Evolutionary conservation across 805 yeast species (phyloP).

Genomic region (Candida methanosorbosa): DNA sequence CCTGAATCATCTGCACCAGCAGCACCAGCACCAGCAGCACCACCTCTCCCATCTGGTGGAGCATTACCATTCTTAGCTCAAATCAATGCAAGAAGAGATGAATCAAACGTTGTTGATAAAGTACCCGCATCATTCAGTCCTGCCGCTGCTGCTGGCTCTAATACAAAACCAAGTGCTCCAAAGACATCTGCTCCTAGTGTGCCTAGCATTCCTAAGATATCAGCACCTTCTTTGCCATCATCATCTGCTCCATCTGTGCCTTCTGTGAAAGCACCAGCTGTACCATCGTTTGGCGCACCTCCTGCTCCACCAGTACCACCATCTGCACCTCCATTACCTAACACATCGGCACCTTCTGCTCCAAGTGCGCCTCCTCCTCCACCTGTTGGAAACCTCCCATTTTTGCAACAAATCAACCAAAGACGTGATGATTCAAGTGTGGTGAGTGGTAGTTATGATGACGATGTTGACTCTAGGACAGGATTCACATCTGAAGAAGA

Average conservation of each 20-base stretch:
- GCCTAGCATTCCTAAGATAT: conserved; percentile 5
- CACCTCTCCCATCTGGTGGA: conserved; percentile 4
- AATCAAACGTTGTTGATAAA: conserved; percentile 38
- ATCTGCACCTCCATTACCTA: background rate
- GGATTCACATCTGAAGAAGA: conserved; percentile 16
- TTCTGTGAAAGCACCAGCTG: conserved; percentile 6
- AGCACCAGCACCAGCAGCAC: conserved; percentile 11
- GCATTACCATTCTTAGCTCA: conserved; percentile 48
- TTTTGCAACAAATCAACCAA: conserved; percentile 48
- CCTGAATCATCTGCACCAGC: conserved; percentile 16
- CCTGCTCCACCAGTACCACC: conserved; percentile 4
- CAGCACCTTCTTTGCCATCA: conserved; percentile 29
- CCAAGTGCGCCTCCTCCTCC: conserved; percentile 6
- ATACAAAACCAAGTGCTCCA: conserved; percentile 24
- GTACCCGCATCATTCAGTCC: conserved; percentile 12
- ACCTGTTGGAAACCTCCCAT: conserved; percentile 30
- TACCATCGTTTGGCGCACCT: conserved; percentile 2
- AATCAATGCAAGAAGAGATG: conserved; percentile 47
- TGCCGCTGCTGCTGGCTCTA: conserved; percentile 9
- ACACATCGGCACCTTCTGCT: conserved; percentile 1
- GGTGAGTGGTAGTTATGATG: too few relatives aligned
- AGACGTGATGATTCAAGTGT: conserved; percentile 44
- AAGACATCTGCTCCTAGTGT: conserved; percentile 8
- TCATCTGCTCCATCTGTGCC: conserved; percentile 8
- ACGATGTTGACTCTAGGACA: conserved; percentile 6